Evolutionary conservation across 176 grass and related monocot species (phyloP).

Genomic region (Aegilops umbellulata): DNA sequence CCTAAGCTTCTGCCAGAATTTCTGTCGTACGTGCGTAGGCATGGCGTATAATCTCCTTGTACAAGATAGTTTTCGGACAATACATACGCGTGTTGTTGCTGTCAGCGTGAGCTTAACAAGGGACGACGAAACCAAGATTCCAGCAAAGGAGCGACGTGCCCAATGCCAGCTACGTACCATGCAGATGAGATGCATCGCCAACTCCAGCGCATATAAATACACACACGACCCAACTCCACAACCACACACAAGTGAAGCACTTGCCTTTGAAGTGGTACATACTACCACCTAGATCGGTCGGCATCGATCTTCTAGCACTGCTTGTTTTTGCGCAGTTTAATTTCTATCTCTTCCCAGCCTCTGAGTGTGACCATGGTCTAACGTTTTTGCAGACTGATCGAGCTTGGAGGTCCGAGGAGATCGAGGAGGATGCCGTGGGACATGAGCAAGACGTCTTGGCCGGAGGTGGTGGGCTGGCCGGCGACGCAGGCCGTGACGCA

Average conservation of each 20-base stretch:
- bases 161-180: not conserved
- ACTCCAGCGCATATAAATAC: not conserved
- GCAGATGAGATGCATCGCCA: not conserved
- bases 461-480: constrained; percentile 6
- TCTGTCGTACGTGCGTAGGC: not conserved
- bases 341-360: not conserved
- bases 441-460: not conserved
- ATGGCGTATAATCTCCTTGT: not conserved
- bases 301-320: not conserved
- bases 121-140: not conserved
- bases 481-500: not conserved
- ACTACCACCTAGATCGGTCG: not conserved
- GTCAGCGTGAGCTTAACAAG: not conserved
- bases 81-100: not conserved
- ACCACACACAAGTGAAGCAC: not conserved
- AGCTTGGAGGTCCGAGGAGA: not conserved
- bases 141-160: not conserved
- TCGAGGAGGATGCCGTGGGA: not conserved
- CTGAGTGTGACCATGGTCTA: not conserved
- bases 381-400: not conserved
- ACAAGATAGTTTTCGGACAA: no score
- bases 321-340: not conserved
- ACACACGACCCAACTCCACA: not conserved
- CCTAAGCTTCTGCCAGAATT: no score
- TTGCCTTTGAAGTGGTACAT: not conserved